Conservation (phyloP, 148 eudicot genomes). For the Nyssa sinensis region DNA sequence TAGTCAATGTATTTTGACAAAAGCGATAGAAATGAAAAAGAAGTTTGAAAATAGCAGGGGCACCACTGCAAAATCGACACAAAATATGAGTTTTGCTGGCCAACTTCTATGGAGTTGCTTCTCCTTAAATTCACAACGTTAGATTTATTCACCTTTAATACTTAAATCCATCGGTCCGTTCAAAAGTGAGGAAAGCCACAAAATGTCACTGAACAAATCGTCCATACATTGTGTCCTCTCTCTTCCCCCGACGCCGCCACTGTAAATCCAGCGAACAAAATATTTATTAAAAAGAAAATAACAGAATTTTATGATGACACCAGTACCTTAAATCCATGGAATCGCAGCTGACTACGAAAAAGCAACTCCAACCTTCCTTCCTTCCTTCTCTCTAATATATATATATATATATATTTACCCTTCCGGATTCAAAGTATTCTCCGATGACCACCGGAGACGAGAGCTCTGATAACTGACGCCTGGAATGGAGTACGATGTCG, state of each 20-base stretch:
- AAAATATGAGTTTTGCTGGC: too few relatives aligned
- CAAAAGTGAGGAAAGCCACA: too few relatives aligned
- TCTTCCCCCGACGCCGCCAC: not conserved
- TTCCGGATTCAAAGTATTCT: not conserved
- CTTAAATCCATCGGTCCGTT: too few relatives aligned
- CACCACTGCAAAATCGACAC: too few relatives aligned
- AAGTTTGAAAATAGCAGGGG: too few relatives aligned
- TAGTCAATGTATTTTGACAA: too few relatives aligned
- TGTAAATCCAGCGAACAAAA: not conserved
- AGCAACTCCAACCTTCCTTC: not conserved
- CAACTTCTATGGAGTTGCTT: too few relatives aligned
- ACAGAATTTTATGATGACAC: not conserved
- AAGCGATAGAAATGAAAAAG: too few relatives aligned
- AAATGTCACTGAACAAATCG: too few relatives aligned
- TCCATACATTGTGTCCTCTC: not conserved
- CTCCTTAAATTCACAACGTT: too few relatives aligned
- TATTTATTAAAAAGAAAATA: too few relatives aligned
- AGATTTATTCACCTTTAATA: too few relatives aligned
- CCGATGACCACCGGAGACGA: constrained; percentile 11
- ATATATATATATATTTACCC: not conserved
- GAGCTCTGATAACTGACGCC: not conserved
- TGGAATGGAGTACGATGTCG: constrained; percentile 32
- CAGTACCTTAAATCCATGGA: not conserved
- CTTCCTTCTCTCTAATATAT: not conserved
- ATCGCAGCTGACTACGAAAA: not conserved